Evolutionary conservation across 1,139 yeast genomes (phyloP).

Genomic region (Saccharomyces pastorianus): DNA sequence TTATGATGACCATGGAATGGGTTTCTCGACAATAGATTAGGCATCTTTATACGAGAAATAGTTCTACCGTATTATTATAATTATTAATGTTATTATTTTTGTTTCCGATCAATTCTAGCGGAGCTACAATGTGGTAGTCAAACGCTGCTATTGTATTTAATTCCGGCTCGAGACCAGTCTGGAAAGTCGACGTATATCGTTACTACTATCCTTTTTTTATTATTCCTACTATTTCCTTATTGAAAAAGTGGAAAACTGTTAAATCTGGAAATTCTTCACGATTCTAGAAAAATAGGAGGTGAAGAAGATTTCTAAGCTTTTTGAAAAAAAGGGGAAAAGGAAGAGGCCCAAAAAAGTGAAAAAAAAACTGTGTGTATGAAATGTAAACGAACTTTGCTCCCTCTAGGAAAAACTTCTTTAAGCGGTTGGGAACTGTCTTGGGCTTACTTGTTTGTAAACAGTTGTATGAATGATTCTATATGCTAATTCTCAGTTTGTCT

Average conservation of each 20-base stretch:
- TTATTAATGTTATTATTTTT: neutral
- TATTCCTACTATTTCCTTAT: neutral
- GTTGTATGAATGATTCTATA: neutral
- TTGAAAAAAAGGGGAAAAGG: neutral
- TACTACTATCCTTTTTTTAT: neutral
- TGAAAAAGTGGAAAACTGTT: neutral
- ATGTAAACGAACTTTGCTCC: neutral
- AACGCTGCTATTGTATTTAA: neutral
- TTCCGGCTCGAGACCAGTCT: neutral
- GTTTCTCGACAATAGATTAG: slow-evolving; percentile 20
- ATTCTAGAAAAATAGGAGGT: neutral
- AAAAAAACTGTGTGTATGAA: neutral
- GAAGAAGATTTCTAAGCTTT: neutral
- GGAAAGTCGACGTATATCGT: neutral
- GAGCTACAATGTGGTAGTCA: neutral
- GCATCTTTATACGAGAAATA: slow-evolving; percentile 11
- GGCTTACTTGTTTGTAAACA: neutral
- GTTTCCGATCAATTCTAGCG: neutral
- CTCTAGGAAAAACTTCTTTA: neutral
- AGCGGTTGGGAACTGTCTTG: neutral
- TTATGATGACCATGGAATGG: slow-evolving; percentile 22
- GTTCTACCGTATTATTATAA: neutral
- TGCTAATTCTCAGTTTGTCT: neutral
- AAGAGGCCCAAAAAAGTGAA: neutral
- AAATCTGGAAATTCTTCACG: neutral